Percentiles rank a stretch among this genome's conserved stretches.
Evolutionary conservation across 1,284 basidiomycete species (phyloP).

Genomic region (Leccinum insigne): DNA sequence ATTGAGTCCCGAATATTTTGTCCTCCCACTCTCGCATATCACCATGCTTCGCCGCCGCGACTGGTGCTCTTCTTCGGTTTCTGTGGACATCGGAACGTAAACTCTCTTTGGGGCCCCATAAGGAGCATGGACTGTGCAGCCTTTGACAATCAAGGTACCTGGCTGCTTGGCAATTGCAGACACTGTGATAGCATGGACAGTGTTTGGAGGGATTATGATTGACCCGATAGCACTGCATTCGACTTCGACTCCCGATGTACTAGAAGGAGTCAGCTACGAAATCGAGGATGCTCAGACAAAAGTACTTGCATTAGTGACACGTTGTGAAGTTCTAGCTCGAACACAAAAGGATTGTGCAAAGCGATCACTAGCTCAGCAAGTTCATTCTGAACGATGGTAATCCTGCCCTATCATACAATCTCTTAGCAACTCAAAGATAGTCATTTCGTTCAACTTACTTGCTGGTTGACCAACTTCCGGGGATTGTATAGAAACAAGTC

Average conservation of each 20-base stretch:
- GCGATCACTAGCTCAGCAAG: slow-evolving; percentile 79
- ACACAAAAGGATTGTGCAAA: slow-evolving; percentile 89
- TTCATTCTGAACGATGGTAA: slow-evolving; percentile 83
- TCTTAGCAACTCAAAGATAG: slow-evolving; percentile 7
- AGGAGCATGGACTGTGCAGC: slow-evolving; percentile 75
- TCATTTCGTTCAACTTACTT: slow-evolving; percentile 45
- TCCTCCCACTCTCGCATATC: slow-evolving; percentile 64
- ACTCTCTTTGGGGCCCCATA: slow-evolving; percentile 77
- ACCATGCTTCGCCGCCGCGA: slow-evolving; percentile 56
- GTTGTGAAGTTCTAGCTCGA: slow-evolving; percentile 86
- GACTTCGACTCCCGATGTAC: slow-evolving; percentile 82
- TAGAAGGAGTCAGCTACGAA: slow-evolving; percentile 33
- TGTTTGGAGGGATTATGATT: slow-evolving; percentile 70
- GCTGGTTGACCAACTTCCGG: slow-evolving; percentile 54
- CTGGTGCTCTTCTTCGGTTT: slow-evolving; percentile 67
- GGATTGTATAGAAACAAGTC: slow-evolving; percentile 93
- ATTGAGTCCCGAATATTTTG: slow-evolving; percentile 72
- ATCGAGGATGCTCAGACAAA: neutral
- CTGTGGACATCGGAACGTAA: slow-evolving; percentile 72
- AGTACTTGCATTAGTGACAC: slow-evolving; percentile 73
- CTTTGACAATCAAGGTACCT: slow-evolving; percentile 74
- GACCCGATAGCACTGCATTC: slow-evolving; percentile 54
- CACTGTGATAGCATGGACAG: slow-evolving; percentile 75
- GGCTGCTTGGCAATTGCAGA: slow-evolving; percentile 64
- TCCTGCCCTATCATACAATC: slow-evolving; percentile 45